Percentiles rank a stretch among this genome's conserved stretches.
phyloP scores from a whole-genome alignment of 352 stramenopile species.

The Phytophthora litchii region DNA sequence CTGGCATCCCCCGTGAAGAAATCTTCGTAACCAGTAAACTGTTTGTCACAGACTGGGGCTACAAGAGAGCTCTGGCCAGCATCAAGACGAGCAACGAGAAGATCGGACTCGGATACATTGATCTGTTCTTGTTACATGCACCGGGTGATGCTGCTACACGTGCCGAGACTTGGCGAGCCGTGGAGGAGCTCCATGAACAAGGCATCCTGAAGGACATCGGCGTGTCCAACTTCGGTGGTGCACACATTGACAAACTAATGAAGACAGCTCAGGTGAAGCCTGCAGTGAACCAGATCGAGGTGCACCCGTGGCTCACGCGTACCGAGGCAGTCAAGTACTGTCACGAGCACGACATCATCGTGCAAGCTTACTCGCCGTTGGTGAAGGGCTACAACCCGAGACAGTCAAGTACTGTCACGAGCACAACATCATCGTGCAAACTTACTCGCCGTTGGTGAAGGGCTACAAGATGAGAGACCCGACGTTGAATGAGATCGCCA shows the following conservation, averaged over 20 bases:
- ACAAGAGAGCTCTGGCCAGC: slow-evolving; percentile 63
- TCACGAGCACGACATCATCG: slow-evolving; percentile 46
- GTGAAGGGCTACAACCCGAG: slow-evolving; percentile 53
- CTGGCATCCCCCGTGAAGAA: slow-evolving; percentile 68
- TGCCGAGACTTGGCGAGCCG: slow-evolving; percentile 54
- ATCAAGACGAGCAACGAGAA: slow-evolving; percentile 59
- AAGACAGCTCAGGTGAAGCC: slow-evolving; percentile 61
- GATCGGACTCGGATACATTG: slow-evolving; percentile 83
- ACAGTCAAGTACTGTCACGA: slow-evolving; percentile 64
- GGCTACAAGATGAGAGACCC: slow-evolving; percentile 47
- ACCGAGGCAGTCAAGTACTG: slow-evolving; percentile 70
- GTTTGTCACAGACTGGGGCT: slow-evolving; percentile 62
- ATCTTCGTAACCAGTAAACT: slow-evolving; percentile 91
- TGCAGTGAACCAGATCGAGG: slow-evolving; percentile 86
- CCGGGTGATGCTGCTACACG: slow-evolving; percentile 49
- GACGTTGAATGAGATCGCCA: slow-evolving; percentile 43
- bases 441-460: slow-evolving; percentile 63
- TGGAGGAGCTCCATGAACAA: slow-evolving; percentile 54
- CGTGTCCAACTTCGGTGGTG: slow-evolving; percentile 90
- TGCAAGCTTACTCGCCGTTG: slow-evolving; percentile 70
- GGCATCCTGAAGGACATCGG: slow-evolving; percentile 84
- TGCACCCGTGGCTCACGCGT: slow-evolving; percentile 77
- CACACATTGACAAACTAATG: slow-evolving; percentile 84
- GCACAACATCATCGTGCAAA: slow-evolving; percentile 55
- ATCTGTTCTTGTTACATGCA: slow-evolving; percentile 83